phyloP scores from a whole-genome alignment of 2,329 filamentous ascomycete species.

The Tympanopsis confertula region DNA sequence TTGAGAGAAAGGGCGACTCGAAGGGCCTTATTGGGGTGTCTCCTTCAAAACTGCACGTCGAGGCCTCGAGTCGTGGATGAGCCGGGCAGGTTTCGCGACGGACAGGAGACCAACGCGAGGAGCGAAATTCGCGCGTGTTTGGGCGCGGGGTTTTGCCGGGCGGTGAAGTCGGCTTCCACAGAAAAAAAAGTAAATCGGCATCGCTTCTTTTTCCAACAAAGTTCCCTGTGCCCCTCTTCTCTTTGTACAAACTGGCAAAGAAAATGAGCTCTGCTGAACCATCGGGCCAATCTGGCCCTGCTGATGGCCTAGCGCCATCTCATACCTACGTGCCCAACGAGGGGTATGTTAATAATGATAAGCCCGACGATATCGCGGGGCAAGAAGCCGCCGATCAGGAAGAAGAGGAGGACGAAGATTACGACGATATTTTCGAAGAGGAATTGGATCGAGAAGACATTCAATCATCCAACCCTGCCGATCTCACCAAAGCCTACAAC shows the following conservation, averaged over 20 bases:
- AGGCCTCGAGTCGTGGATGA: too few species aligned
- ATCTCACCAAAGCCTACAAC: slow-evolving; percentile 81
- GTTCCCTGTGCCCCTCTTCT: too few species aligned
- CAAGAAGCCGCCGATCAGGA: slow-evolving; percentile 23
- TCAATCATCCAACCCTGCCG: slow-evolving; percentile 44
- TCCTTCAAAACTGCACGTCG: too few species aligned
- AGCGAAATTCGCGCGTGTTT: not conserved
- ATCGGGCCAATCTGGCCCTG: not conserved
- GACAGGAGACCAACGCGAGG: too few species aligned
- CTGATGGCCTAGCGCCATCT: not conserved
- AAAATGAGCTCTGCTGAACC: not conserved
- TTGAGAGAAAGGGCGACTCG: too few species aligned
- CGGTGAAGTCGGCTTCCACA: not conserved
- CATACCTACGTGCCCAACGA: slow-evolving; percentile 1
- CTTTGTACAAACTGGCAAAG: not conserved
- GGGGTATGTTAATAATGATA: not conserved
- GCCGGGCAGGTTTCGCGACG: too few species aligned
- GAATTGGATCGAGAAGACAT: slow-evolving; percentile 41
- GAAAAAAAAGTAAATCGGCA: not conserved
- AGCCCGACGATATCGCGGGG: not conserved
- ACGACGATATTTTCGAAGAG: slow-evolving; percentile 52
- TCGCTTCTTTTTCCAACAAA: not conserved
- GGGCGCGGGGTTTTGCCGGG: slow-evolving; percentile 1
- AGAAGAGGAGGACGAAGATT: slow-evolving; percentile 29
- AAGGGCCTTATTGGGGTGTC: too few species aligned